Evolutionary conservation across 2,329 filamentous ascomycete genomes (phyloP).

Genomic region (Cercospora sp.): DNA sequence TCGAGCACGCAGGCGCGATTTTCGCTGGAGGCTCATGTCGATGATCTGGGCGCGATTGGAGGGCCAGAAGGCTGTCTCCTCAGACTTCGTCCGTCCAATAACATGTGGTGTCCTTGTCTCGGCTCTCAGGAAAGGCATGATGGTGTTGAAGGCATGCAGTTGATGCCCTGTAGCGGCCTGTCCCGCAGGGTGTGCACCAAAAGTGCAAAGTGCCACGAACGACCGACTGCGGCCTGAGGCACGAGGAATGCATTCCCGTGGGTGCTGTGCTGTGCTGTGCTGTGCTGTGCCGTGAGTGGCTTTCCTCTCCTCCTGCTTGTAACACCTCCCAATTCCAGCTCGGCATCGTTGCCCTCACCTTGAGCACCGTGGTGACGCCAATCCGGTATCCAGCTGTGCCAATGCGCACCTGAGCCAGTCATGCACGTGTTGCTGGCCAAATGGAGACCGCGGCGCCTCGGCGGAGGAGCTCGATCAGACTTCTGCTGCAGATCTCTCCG

Average conservation of each 20-base stretch:
- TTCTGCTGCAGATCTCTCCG: slow-evolving; percentile 11
- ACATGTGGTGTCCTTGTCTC: no score
- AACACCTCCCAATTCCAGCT: not conserved
- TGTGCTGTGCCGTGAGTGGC: no score
- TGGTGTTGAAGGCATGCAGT: not conserved
- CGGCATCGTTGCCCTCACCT: not conserved
- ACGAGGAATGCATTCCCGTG: not conserved
- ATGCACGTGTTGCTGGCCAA: not conserved
- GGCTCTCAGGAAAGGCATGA: not conserved
- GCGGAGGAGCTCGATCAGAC: slow-evolving; percentile 2
- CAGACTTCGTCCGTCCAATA: no score
- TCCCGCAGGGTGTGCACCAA: not conserved
- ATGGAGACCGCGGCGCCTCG: not conserved
- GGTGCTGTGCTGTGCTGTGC: no score
- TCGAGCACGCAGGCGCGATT: no score
- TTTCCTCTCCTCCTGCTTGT: not conserved
- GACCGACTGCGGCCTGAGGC: not conserved
- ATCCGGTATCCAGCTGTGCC: not conserved
- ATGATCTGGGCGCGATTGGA: no score
- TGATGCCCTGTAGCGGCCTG: no score
- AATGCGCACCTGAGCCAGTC: not conserved
- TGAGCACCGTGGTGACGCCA: not conserved
- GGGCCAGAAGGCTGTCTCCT: no score
- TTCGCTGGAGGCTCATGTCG: no score
- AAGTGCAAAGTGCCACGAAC: not conserved